phyloP scores from a whole-genome alignment of 441 rosid genomes.

The Gossypium armourianum region DNA sequence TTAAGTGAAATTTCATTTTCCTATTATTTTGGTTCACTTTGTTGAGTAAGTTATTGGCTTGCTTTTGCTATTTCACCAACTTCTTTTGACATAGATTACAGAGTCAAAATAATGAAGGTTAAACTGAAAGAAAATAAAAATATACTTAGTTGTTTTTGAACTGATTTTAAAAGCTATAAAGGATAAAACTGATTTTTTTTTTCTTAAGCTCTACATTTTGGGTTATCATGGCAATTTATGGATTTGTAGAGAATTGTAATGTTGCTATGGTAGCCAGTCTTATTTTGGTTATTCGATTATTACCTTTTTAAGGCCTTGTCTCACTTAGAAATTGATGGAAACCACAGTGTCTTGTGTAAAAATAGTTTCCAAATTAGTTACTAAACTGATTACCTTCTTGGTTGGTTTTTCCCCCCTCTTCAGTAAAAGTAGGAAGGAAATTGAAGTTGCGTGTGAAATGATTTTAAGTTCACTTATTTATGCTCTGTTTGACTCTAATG shows the following conservation, averaged over 20 bases:
- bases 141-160: conserved; percentile 2
- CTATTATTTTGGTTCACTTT: background rate
- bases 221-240: background rate
- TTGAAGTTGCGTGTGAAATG: background rate
- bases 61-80: background rate
- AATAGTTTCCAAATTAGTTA: background rate
- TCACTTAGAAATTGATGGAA: background rate
- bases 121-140: background rate
- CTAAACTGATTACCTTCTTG: background rate
- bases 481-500: background rate
- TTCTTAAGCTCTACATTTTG: background rate
- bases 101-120: background rate
- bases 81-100: background rate
- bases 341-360: background rate
- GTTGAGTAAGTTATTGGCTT: conserved; percentile 1
- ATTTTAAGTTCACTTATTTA: background rate
- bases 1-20: background rate
- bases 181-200: background rate
- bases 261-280: background rate
- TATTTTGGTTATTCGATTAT: background rate
- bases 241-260: background rate
- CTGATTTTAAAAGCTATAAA: background rate
- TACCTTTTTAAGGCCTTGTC: conserved; percentile 1
- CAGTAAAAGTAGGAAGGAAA: background rate
- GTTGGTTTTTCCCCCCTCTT: background rate